Evolutionary conservation across 768 basidiomycete genomes (phyloP).

Genomic region (Tulasnella sp.): DNA sequence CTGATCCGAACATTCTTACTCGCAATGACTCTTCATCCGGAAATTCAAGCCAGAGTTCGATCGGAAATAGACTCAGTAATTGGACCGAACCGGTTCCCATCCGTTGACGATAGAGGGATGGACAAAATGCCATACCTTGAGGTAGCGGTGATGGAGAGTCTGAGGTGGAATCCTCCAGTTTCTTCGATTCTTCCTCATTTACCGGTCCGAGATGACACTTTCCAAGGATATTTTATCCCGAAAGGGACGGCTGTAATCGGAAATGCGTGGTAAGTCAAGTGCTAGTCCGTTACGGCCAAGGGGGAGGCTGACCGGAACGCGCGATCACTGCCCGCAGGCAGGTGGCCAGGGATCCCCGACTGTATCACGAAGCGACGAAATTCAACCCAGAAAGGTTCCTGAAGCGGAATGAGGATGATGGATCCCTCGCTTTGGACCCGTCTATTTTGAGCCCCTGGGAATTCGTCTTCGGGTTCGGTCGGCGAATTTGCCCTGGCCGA

Average conservation of each 20-base stretch:
- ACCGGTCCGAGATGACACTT: constrained; percentile 3
- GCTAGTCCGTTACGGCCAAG: background rate
- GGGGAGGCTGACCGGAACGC: background rate
- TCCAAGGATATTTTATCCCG: constrained; percentile 23
- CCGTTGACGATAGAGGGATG: background rate
- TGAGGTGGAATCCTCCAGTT: constrained; percentile 1
- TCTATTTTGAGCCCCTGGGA: background rate
- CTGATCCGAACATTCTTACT: constrained; percentile 15
- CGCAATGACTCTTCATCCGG: constrained; percentile 25
- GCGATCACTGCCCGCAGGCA: background rate
- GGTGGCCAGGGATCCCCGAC: background rate
- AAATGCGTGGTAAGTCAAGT: constrained; percentile 26
- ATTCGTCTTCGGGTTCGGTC: constrained; percentile 16
- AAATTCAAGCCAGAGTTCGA: background rate
- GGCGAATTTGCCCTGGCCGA: constrained; percentile 1
- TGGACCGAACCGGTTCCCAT: background rate
- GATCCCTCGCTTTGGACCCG: background rate
- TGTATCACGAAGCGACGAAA: background rate
- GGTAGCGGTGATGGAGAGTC: background rate
- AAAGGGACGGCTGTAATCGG: constrained; percentile 2
- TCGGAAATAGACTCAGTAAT: constrained; percentile 18
- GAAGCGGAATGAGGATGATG: background rate
- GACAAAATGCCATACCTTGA: constrained; percentile 17
- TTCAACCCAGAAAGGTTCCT: constrained; percentile 5
- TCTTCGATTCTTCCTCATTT: constrained; percentile 3